Percentiles rank a stretch among this genome's conserved stretches.
Evolutionary conservation across 2,329 filamentous ascomycete genomes (phyloP).

Genomic region (Neofusicoccum ribis): DNA sequence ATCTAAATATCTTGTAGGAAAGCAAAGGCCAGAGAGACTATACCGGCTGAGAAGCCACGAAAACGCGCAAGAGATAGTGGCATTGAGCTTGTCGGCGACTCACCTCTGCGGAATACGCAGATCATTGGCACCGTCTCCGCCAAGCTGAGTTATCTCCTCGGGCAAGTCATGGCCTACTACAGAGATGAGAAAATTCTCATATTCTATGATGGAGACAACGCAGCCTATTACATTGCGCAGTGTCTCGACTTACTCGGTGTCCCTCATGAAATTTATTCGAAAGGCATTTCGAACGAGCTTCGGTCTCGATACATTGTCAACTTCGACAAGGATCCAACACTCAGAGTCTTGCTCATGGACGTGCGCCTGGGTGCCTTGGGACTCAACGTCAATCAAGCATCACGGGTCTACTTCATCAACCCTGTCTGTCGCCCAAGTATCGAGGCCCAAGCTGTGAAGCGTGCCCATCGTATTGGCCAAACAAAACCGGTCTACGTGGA

Average conservation of each 20-base stretch:
- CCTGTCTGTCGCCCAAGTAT: conserved; percentile 82
- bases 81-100: conserved; percentile 41
- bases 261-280: conserved; percentile 67
- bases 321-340: conserved; percentile 69
- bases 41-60: background rate
- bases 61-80: conserved; percentile 28
- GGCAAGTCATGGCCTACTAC: conserved; percentile 68
- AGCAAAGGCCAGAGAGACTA: background rate
- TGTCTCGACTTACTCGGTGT: conserved; percentile 71
- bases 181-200: conserved; percentile 80
- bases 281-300: conserved; percentile 59
- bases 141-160: conserved; percentile 83
- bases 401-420: conserved; percentile 84
- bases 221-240: conserved; percentile 82
- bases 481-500: conserved; percentile 77
- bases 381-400: conserved; percentile 79
- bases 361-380: conserved; percentile 87
- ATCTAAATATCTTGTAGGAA: background rate
- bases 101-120: conserved; percentile 59
- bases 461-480: conserved; percentile 85
- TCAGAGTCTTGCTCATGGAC: conserved; percentile 86
- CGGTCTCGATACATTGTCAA: conserved; percentile 74
- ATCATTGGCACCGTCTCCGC: conserved; percentile 80
- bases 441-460: conserved; percentile 88
- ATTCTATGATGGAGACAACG: conserved; percentile 88